These are phyloP conservation scores for Phytophthora macrochlamydospora DNA, from an alignment of 352 stramenopile species.

Conservation along the genomic window DNA sequence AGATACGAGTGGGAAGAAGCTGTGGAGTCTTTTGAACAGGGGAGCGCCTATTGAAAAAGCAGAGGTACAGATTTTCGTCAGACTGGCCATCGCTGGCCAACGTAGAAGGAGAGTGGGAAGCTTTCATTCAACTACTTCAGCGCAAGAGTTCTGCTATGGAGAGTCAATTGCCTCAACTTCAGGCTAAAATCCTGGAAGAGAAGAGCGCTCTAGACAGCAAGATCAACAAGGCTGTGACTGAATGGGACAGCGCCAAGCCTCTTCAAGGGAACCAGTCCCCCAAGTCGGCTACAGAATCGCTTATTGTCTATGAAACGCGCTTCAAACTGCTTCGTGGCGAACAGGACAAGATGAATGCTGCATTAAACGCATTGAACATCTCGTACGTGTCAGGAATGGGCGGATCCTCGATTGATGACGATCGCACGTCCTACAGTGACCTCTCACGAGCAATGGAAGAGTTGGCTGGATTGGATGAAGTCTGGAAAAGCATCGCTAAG, in stretches of 20 bases:
- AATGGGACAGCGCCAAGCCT: constrained; percentile 86
- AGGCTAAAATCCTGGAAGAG: constrained; percentile 97
- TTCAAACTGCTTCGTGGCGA: constrained; percentile 90
- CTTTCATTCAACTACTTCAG: constrained; percentile 91
- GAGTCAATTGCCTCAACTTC: constrained; percentile 96
- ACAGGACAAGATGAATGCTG: constrained; percentile 94
- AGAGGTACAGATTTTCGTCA: constrained; percentile 94
- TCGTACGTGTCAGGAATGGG: constrained; percentile 54
- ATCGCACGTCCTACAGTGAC: constrained; percentile 75
- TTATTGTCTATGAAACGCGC: constrained; percentile 85
- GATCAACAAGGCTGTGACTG: constrained; percentile 70
- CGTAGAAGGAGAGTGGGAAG: constrained; percentile 96
- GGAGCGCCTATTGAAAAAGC: constrained; percentile 96
- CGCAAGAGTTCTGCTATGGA: constrained; percentile 95
- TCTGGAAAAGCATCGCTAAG: constrained; percentile 96
- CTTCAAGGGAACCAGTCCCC: constrained; percentile 73
- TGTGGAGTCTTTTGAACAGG: constrained; percentile 92
- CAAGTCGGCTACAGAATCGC: constrained; percentile 75
- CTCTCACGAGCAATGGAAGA: constrained; percentile 89
- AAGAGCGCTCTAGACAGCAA: constrained; percentile 91
- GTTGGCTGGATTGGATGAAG: constrained; percentile 96
- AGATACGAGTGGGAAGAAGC: constrained; percentile 69
- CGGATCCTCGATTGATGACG: constrained; percentile 69
- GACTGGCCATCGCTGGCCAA: constrained; percentile 98
- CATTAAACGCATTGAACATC: constrained; percentile 96